A percentile compares a stretch with the other conserved stretches of the same genome.
phyloP scores from a whole-genome alignment of 139 green algal species.

The Chlamydomonas sp. region DNA sequence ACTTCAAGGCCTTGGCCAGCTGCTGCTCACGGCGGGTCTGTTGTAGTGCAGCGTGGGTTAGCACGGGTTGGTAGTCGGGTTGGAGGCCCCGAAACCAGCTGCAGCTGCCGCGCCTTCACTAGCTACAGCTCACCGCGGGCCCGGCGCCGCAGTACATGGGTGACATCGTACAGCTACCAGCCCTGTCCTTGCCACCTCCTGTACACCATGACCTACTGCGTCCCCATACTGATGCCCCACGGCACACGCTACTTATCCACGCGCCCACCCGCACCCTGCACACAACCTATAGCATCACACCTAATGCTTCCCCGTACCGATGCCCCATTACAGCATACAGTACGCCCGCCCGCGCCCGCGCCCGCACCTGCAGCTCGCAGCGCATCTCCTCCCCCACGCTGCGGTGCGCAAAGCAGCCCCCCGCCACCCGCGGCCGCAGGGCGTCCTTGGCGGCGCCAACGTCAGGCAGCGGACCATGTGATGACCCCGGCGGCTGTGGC shows the following conservation, averaged over 20 bases:
- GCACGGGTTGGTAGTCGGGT: not conserved
- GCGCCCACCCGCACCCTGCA: too few species aligned
- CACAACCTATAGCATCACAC: too few species aligned
- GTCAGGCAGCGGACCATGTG: slow-evolving; percentile 1
- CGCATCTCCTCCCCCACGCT: slow-evolving; percentile 19
- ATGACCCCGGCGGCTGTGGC: not conserved
- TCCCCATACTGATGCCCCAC: too few species aligned
- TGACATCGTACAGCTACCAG: too few species aligned
- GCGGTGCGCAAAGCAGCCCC: not conserved
- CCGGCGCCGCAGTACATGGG: too few species aligned
- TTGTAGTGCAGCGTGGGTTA: not conserved
- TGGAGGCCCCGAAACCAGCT: not conserved
- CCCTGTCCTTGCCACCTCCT: too few species aligned
- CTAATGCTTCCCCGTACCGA: too few species aligned
- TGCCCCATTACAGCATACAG: not conserved
- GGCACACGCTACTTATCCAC: too few species aligned
- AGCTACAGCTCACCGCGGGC: not conserved
- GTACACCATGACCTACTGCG: too few species aligned
- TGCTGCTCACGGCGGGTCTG: slow-evolving; percentile 28
- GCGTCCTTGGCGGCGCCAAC: not conserved
- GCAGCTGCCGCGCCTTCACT: slow-evolving; percentile 15
- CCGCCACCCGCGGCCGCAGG: not conserved
- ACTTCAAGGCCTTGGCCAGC: slow-evolving; percentile 10
- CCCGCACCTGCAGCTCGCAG: slow-evolving; percentile 13
- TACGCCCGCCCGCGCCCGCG: not conserved